These are phyloP conservation scores for Knufia petricola DNA, from an alignment of 2,329 filamentous ascomycete genomes.

Conservation along the genomic window DNA sequence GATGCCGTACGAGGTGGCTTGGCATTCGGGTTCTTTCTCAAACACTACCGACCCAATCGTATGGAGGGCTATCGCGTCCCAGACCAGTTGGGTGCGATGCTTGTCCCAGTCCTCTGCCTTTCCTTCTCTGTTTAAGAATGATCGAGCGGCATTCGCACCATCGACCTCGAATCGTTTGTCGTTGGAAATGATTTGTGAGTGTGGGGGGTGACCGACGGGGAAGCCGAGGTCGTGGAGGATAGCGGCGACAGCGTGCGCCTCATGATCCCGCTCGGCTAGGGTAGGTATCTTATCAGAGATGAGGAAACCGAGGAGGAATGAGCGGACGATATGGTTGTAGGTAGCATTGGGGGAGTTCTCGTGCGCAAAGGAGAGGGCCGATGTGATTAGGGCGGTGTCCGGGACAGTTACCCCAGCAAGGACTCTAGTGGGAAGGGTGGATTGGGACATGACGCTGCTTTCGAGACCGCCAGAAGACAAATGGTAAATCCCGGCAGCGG, in stretches of 20 bases:
- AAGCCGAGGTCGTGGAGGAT: slow-evolving; percentile 28
- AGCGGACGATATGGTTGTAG: slow-evolving; percentile 27
- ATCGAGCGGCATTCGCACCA: slow-evolving; percentile 36
- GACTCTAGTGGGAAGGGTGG: slow-evolving; percentile 14
- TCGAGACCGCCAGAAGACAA: not conserved
- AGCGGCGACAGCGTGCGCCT: slow-evolving; percentile 13
- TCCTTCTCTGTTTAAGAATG: slow-evolving; percentile 26
- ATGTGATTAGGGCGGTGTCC: slow-evolving; percentile 20
- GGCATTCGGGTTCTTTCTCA: slow-evolving; percentile 36
- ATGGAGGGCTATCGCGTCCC: slow-evolving; percentile 40
- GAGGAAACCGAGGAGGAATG: slow-evolving; percentile 30
- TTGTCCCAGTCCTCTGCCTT: slow-evolving; percentile 29
- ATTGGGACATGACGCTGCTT: not conserved
- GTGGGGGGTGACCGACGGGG: slow-evolving; percentile 24
- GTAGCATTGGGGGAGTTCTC: slow-evolving; percentile 17
- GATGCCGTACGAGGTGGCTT: slow-evolving; percentile 28
- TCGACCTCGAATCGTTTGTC: slow-evolving; percentile 45
- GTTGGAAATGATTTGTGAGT: slow-evolving; percentile 28
- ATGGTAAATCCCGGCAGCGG: not conserved
- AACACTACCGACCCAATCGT: slow-evolving; percentile 29
- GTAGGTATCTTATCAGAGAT: slow-evolving; percentile 26
- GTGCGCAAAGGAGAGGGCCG: slow-evolving; percentile 17
- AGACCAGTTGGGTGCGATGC: slow-evolving; percentile 38
- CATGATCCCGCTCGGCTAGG: slow-evolving; percentile 23
- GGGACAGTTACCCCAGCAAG: slow-evolving; percentile 21